These are phyloP conservation scores for Oxyria digyna DNA, from an alignment of 148 eudicot species.

Conservation along the genomic window DNA sequence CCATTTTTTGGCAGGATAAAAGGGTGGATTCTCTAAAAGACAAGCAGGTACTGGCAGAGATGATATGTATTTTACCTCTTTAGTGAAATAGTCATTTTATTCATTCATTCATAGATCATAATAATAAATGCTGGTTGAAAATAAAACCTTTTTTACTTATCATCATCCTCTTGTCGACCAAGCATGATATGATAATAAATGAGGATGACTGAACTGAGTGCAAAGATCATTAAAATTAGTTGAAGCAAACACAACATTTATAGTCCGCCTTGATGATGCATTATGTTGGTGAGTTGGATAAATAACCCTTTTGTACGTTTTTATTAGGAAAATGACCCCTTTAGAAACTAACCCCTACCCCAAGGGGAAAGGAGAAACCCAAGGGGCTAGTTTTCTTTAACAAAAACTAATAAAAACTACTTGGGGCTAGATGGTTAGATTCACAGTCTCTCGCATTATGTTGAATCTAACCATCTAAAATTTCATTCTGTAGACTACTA, in stretches of 20 bases:
- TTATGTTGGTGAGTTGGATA: not conserved
- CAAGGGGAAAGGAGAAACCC: too few relatives aligned
- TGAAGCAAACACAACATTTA: not conserved
- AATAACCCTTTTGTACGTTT: too few relatives aligned
- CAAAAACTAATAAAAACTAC: too few relatives aligned
- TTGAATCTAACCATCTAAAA: too few relatives aligned
- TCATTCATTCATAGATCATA: not conserved
- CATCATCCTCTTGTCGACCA: not conserved
- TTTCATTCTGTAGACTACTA: too few relatives aligned
- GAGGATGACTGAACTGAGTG: not conserved
- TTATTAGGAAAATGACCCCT: too few relatives aligned
- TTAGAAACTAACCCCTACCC: too few relatives aligned
- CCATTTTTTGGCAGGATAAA: slow-evolving; percentile 40
- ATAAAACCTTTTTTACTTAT: not conserved
- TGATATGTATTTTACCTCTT: not conserved
- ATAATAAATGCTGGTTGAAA: not conserved
- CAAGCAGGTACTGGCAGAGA: slow-evolving; percentile 47
- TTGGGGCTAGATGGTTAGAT: too few relatives aligned
- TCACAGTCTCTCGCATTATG: too few relatives aligned
- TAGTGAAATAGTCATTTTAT: not conserved
- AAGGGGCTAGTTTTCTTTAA: too few relatives aligned
- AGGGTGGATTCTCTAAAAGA: slow-evolving; percentile 42
- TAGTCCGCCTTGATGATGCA: not conserved
- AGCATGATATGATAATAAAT: not conserved
- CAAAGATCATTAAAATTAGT: not conserved